A percentile compares a stretch with the other conserved stretches of the same genome.
Conservation (phyloP, 139 green algal species). For the Axilococcus clingmanii region DNA sequence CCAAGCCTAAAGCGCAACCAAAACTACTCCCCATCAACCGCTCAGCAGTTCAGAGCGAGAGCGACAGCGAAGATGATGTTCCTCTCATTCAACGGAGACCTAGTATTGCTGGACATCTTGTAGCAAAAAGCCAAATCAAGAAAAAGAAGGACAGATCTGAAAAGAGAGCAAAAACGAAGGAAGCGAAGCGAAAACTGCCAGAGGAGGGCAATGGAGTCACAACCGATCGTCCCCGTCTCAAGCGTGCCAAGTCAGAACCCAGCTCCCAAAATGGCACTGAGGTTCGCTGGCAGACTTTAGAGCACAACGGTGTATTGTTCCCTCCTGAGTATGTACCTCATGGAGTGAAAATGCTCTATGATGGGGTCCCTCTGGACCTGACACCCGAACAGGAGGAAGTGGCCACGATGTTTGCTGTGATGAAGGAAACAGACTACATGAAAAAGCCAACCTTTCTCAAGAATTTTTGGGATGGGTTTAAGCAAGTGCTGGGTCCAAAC, state of each 20-base stretch:
- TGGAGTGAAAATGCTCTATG: slow-evolving; percentile 91
- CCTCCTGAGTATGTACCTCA: slow-evolving; percentile 86
- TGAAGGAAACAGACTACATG: slow-evolving; percentile 96
- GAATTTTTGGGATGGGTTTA: slow-evolving; percentile 97
- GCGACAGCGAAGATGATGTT: neutral
- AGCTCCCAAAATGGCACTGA: slow-evolving; percentile 21
- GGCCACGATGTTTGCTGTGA: slow-evolving; percentile 91
- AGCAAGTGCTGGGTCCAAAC: slow-evolving; percentile 69
- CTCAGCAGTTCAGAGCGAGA: neutral
- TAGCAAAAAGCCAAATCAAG: neutral
- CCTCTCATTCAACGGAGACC: neutral
- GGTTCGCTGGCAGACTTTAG: slow-evolving; percentile 80
- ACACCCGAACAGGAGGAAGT: slow-evolving; percentile 80
- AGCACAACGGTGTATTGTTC: slow-evolving; percentile 91
- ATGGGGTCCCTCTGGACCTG: slow-evolving; percentile 73
- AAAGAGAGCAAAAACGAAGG: slow-evolving; percentile 1
- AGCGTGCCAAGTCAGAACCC: neutral
- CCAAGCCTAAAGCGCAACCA: neutral
- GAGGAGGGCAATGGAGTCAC: neutral
- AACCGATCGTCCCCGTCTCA: neutral
- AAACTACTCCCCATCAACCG: neutral
- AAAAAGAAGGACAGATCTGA: neutral
- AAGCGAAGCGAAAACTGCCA: slow-evolving; percentile 5
- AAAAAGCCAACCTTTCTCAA: slow-evolving; percentile 77
- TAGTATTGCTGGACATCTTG: neutral